Base-by-base conservation (phyloP, 2,329 filamentous ascomycete species). In the Monilinia fructigena region DNA sequence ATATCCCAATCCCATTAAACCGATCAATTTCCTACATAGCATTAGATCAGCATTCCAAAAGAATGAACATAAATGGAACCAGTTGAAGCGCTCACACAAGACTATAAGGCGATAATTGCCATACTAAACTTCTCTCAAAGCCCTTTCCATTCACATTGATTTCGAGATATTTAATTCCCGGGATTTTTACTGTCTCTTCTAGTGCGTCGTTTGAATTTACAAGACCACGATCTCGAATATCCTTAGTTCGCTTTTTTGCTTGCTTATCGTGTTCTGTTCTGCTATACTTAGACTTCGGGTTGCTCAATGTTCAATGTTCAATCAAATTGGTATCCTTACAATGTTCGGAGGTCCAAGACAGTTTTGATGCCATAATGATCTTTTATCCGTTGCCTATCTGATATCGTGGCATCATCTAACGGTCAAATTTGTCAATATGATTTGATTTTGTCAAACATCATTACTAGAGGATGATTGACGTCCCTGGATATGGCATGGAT, bases 271-370 rank as follows among this genome's bases (percentile, higher is more conserved):
- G 89, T 77, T 94, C 91, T 28, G 90, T 92, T 71, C 88, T 90
- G 55, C n/a, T 28, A 47, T 26, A 11, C 26, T 63, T 10, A 61
- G 53, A 11, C 20, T 61, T n/a, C 58, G 48, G 26, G 14, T 7
- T 18, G 40, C 20, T 14, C 26, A 23, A 28, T 53, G 20, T 31
- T 58, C 26, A 23, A 28, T 53, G 20, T 31, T 58, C 18, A 18
- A n/a, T 18, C 20, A 26, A 42, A 8, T 54, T 55, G n/a, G 4
- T 3, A 26, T 16, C 67, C 68, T 68, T 82, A 91, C 86, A 89
- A 86, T 69, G 92, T 91, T 66, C 93, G 85, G 14, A 96, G 80
- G 79, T 96, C 93, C 68, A 96, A 84, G 52, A 96, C 85, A 2
- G 87, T 91, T 70, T 82, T 85, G 70, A 96, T 85, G 28, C 84